Evolutionary conservation across 768 basidiomycete species (phyloP).

Genomic region (Hirschioporus abietinus): DNA sequence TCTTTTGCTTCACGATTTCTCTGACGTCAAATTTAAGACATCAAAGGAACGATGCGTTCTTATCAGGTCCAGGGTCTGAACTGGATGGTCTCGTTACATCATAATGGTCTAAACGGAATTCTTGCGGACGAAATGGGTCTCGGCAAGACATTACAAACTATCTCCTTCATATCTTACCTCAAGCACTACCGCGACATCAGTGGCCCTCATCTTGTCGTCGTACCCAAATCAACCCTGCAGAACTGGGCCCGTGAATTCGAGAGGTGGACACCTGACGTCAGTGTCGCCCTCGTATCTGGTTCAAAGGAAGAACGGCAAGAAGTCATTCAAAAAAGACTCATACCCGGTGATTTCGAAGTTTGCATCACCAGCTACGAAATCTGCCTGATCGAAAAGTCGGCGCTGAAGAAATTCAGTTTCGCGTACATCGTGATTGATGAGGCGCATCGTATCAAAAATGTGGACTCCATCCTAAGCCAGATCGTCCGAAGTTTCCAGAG

Average conservation of each 20-base stretch:
- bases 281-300: conserved; percentile 75
- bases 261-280: conserved; percentile 87
- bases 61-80: conserved; percentile 96
- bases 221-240: conserved; percentile 97
- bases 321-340: conserved; percentile 70
- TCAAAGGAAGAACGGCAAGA: conserved; percentile 85
- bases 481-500: conserved; percentile 90
- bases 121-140: conserved; percentile 99
- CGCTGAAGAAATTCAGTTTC: conserved; percentile 91
- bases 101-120: conserved; percentile 95
- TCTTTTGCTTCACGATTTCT: conserved; percentile 8
- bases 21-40: conserved; percentile 42
- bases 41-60: conserved; percentile 84
- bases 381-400: conserved; percentile 90
- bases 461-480: conserved; percentile 90
- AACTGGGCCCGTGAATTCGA: conserved; percentile 96
- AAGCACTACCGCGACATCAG: conserved; percentile 69
- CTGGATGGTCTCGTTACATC: conserved; percentile 95
- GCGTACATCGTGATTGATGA: conserved; percentile 99
- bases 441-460: conserved; percentile 98
- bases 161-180: conserved; percentile 93
- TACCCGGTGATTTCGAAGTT: conserved; percentile 88
- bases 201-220: conserved; percentile 93
- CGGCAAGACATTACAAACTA: conserved; percentile 97
- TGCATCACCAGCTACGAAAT: conserved; percentile 97